Evolutionary conservation across 345 rosid species (phyloP).

Genomic region (Lagerstroemia speciosa): DNA sequence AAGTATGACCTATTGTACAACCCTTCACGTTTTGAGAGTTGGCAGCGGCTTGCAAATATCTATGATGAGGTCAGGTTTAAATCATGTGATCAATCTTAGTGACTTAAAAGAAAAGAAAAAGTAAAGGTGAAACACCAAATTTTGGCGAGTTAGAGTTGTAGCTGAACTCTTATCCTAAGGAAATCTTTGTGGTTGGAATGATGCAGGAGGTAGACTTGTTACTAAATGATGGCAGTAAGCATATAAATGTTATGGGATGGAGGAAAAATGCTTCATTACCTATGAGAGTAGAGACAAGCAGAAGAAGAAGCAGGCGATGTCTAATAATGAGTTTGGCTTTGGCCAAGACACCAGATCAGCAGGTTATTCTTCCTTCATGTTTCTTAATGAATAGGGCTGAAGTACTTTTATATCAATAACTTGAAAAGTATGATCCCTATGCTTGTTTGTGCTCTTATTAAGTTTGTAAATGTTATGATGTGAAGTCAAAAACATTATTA

Average conservation of each 20-base stretch:
- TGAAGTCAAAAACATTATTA: not conserved
- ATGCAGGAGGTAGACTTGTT: slow-evolving; percentile 92
- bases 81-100: not conserved
- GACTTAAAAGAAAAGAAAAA: not conserved
- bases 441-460: not conserved
- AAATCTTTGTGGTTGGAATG: slow-evolving; percentile 20
- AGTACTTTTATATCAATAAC: not conserved
- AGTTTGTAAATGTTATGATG: not conserved
- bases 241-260: slow-evolving; percentile 86
- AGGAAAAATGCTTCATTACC: slow-evolving; percentile 70
- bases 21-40: slow-evolving; percentile 86
- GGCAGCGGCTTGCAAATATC: slow-evolving; percentile 86
- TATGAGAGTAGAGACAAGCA: slow-evolving; percentile 80
- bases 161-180: slow-evolving; percentile 12
- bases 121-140: not conserved
- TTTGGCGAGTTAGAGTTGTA: slow-evolving; percentile 2
- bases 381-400: not conserved
- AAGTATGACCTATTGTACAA: slow-evolving; percentile 84
- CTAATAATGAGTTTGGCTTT: slow-evolving; percentile 90
- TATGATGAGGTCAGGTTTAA: slow-evolving; percentile 77
- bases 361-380: slow-evolving; percentile 31
- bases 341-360: slow-evolving; percentile 68
- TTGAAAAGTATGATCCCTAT: not conserved
- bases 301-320: slow-evolving; percentile 95
- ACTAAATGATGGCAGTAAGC: slow-evolving; percentile 99